Evolutionary conservation across 2,329 filamentous ascomycete species (phyloP).

Genomic region (Aspergillus phoenicis): DNA sequence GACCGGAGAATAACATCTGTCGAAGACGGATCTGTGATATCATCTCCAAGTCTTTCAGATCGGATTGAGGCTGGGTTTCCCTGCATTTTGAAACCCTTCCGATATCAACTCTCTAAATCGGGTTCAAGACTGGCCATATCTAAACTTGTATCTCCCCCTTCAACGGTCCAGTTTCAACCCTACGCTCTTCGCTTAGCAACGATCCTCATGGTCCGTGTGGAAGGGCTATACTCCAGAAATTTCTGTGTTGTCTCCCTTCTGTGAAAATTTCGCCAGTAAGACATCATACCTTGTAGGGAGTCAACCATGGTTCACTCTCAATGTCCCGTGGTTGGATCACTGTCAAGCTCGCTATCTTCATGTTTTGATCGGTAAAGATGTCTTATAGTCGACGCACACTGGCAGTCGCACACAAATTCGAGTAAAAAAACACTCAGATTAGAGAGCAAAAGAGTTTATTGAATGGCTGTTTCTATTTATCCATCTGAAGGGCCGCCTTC

Average conservation of each 20-base stretch:
- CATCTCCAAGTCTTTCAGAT: slow-evolving; percentile 6
- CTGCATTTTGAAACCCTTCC: background rate
- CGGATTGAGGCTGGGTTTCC: background rate
- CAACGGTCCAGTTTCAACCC: background rate
- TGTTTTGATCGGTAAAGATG: background rate
- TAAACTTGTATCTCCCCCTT: background rate
- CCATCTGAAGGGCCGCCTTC: background rate
- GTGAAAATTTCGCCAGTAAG: background rate
- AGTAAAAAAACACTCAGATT: background rate
- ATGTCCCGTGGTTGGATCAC: background rate
- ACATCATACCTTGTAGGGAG: background rate
- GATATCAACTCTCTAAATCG: background rate
- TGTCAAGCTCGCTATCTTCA: background rate
- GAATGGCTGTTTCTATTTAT: background rate
- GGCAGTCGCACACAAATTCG: background rate
- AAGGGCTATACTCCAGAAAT: background rate
- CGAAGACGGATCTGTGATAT: slow-evolving; percentile 20
- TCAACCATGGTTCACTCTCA: background rate
- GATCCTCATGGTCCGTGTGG: background rate
- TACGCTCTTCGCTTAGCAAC: background rate
- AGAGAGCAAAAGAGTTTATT: no score
- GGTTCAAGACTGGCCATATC: background rate
- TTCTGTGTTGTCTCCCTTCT: background rate
- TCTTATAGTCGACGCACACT: background rate
- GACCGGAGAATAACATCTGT: slow-evolving; percentile 17